Base-by-base conservation (phyloP, 768 basidiomycete genomes). In the Dendrothele bispora region DNA sequence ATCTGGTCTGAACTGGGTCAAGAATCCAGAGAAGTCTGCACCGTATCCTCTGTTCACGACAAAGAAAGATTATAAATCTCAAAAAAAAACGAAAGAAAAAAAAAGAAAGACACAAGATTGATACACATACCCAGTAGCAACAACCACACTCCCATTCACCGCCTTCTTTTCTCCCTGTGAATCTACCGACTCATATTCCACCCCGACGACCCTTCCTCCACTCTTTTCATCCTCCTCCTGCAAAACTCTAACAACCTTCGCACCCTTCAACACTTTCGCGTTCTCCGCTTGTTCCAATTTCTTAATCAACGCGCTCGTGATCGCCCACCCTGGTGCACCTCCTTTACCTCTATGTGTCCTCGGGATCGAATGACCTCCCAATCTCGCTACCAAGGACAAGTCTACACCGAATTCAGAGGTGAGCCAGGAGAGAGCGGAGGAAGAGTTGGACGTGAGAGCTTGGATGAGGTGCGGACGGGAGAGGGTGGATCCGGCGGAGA, bases 301-400 rank as follows among this genome's bases (percentile, higher is more conserved):
- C 51, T 61, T 63, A 53, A 59, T 55, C 2, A 63, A 49, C 12
- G 62, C 53, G 2, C 57, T 54, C 7, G 57, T 58, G 20, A 63
- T 63, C 14, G 60, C 59, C 53, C 56, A 60, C 5, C 62, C 62
- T 1, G 62, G 62, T 12, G 60, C 56, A 30, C 57, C 57, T 8
- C 58, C 46, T 39, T 34, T 47, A 10, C 46, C 46, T 39, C 46
- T 34, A 17, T 47, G 46, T 7, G 46, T 47, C 14, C 46, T 22
- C 11, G 46, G 46, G 17, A 17, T 30, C 17, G 18, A 39, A 24
- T 39, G 38, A 8, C 46, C 46, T 28, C 46, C 46, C 8, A 47
- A 29, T 1, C 24, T 55, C 10, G 62, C 44, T n/a, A 63, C 58
- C 12, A 58, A 43, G n/a, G 55, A 57, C n/a, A 63, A 54, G 43